These are phyloP conservation scores for Chytriomyces sp. DNA, from an alignment of 192 early-diverging fungal species.

Conservation along the genomic window DNA sequence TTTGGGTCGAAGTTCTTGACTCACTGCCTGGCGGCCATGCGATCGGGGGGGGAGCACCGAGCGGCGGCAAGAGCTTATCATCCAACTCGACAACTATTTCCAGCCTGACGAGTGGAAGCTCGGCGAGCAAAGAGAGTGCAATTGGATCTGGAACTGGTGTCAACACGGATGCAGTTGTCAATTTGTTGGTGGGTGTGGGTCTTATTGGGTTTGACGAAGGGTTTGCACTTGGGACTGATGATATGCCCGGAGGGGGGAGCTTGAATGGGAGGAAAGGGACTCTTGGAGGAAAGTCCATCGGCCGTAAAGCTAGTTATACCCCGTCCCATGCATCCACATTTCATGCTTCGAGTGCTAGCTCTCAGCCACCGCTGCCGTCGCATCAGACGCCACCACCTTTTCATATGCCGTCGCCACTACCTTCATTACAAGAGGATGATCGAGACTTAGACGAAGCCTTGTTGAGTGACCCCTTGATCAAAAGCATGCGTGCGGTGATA, in stretches of 20 bases:
- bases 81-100: too few species aligned
- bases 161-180: background rate
- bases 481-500: background rate
- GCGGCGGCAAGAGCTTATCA: too few species aligned
- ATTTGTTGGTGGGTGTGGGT: constrained; percentile 2
- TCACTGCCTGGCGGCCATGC: too few species aligned
- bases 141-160: background rate
- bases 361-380: background rate
- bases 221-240: constrained; percentile 6
- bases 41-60: too few species aligned
- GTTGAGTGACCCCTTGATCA: background rate
- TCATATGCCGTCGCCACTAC: background rate
- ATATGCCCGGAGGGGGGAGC: background rate
- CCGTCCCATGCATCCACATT: too few species aligned
- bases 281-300: background rate
- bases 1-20: background rate
- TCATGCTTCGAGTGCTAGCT: background rate
- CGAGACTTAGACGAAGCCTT: background rate
- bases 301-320: background rate
- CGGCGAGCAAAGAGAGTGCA: background rate
- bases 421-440: background rate
- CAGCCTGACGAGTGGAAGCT: background rate
- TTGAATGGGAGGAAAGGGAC: background rate
- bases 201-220: constrained; percentile 9
- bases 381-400: background rate